Percentiles rank a stretch among this genome's conserved stretches.
Evolutionary conservation across 768 basidiomycete species (phyloP).

Genomic region (Psilocybe azurescens): DNA sequence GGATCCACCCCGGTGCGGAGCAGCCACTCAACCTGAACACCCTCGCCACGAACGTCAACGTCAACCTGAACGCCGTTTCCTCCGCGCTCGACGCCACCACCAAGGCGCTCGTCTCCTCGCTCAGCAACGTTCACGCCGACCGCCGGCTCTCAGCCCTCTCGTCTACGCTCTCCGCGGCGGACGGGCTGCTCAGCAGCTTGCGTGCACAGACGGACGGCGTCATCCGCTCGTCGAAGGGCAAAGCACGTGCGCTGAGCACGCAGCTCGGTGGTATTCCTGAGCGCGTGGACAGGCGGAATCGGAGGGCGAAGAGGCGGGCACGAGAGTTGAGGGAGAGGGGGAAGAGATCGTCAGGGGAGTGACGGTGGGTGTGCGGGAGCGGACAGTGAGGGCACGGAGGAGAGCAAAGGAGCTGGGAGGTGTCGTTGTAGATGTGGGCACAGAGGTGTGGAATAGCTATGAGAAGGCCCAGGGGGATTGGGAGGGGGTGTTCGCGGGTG

Average conservation of each 20-base stretch:
- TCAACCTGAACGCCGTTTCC: slow-evolving; percentile 54
- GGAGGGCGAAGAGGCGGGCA: slow-evolving; percentile 57
- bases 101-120: slow-evolving; percentile 35
- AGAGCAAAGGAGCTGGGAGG: slow-evolving; percentile 47
- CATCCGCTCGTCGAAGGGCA: slow-evolving; percentile 55
- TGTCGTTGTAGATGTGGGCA: slow-evolving; percentile 36
- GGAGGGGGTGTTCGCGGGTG: slow-evolving; percentile 13
- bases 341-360: slow-evolving; percentile 49
- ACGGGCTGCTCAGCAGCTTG: slow-evolving; percentile 58
- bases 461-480: slow-evolving; percentile 25
- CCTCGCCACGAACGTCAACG: neutral
- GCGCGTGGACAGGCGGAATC: slow-evolving; percentile 50
- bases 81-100: slow-evolving; percentile 51
- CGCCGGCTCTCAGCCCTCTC: slow-evolving; percentile 53
- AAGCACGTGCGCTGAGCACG: slow-evolving; percentile 47
- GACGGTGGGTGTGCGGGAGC: slow-evolving; percentile 43
- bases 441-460: slow-evolving; percentile 31
- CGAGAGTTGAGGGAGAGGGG: slow-evolving; percentile 54
- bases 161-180: slow-evolving; percentile 63
- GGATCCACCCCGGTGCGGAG: slow-evolving; percentile 17
- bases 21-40: slow-evolving; percentile 23
- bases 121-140: neutral
- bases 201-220: slow-evolving; percentile 51
- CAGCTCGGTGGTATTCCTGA: slow-evolving; percentile 48
- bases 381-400: slow-evolving; percentile 48